Base-by-base conservation (phyloP, 1,139 yeast species). In the Scheffersomyces parashehatae region DNA sequence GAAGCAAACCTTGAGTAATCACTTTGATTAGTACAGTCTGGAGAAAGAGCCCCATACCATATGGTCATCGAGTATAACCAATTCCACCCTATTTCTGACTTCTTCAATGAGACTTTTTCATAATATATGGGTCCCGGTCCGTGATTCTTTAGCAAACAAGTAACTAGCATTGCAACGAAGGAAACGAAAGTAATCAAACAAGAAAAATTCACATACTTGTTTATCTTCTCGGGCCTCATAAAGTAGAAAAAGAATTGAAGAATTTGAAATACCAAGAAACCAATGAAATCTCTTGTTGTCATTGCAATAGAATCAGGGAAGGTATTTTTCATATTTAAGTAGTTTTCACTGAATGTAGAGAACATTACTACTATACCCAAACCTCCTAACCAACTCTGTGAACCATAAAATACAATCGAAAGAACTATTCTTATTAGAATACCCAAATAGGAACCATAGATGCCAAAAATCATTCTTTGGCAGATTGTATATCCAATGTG, bases 401-500 rank as follows among this genome's bases (percentile, higher is more conserved):
- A 60, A 2, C 70, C 77, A 48, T 67, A 73, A 60, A 71, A 68
- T 26, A 73, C 70, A 32, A 70, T 60, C 39, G 73, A 64, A 52
- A 73, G 61, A 42, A 72, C 48, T 35, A 70, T 65, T 55, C 79
- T 64, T 37, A 74, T 62, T 35, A 70, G 46, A 42, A 75, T 64
- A 40, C 77, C 75, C 15, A 73, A 53, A 28, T 62, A 62, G 5
- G 73, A 71, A 10, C 75, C 76, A 43, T 64, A 60, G 28, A 74
- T 68, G 29, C 81, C 81, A 50, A 74, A 75, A 2, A 70, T 66
- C 36, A 73, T 64, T 55, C 80, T 63, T 47, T 73, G 75, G 32
- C 69, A 65, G 28, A 75, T 48, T 2, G 80, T 70, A 50, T 62
- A 75, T 10, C 80, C 80, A 36, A 75, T 66, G 53, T 73, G 76